phyloP scores from a whole-genome alignment of 352 stramenopile species.

The Pythium phragmiticola region DNA sequence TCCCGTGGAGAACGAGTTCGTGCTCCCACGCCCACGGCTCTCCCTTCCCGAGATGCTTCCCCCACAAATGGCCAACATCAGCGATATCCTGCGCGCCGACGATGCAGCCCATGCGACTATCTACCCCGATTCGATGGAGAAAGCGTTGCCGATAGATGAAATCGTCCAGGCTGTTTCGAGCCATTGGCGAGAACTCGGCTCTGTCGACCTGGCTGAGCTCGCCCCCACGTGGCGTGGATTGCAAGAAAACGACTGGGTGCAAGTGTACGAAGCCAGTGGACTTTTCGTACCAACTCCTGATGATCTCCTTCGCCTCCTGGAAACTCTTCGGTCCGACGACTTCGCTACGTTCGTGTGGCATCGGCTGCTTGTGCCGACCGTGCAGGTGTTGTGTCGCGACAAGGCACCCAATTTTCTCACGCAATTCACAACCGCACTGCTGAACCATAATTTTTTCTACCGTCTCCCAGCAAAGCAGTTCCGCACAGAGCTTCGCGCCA shows the following conservation, averaged over 20 bases:
- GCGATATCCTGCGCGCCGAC: conserved; percentile 14
- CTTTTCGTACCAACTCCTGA: conserved; percentile 18
- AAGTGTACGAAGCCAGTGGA: conserved; percentile 23
- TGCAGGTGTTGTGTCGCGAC: conserved; percentile 20
- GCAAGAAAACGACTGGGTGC: conserved; percentile 43
- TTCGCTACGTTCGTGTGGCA: conserved; percentile 54
- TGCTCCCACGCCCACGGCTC: conserved; percentile 45
- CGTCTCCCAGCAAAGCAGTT: conserved; percentile 55
- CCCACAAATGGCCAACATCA: conserved; percentile 27
- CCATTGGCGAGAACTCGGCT: conserved; percentile 8
- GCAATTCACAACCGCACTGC: conserved; percentile 29
- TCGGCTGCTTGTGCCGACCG: conserved; percentile 37
- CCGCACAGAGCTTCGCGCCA: conserved; percentile 46
- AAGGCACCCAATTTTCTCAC: neutral
- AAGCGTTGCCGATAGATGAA: neutral
- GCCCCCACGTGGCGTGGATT: conserved; percentile 34
- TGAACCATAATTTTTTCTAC: conserved; percentile 31
- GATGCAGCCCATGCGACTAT: neutral
- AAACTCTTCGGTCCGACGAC: conserved; percentile 42
- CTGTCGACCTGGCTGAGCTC: conserved; percentile 28
- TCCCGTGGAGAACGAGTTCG: conserved; percentile 43
- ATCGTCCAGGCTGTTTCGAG: neutral
- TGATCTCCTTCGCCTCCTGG: conserved; percentile 36
- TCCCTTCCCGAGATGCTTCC: conserved; percentile 41
- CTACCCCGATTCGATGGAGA: neutral